Evolutionary conservation across 257 asterid genomes (phyloP).

Genomic region (Solanum clarkiae): DNA sequence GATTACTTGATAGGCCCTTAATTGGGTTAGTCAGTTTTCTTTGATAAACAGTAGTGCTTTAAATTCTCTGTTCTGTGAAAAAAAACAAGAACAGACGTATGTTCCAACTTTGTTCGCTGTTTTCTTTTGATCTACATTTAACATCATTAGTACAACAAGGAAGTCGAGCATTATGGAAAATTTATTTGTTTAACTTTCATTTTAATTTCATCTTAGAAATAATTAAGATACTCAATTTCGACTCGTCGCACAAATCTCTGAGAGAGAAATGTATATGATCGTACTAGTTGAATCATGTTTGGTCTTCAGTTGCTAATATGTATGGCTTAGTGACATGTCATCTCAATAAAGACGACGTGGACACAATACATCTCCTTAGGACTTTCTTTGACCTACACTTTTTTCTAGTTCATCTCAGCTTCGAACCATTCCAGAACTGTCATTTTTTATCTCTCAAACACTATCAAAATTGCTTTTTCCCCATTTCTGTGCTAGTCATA

Average conservation of each 20-base stretch:
- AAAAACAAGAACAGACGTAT: neutral
- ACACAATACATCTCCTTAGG: neutral
- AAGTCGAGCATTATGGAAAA: neutral
- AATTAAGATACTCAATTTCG: neutral
- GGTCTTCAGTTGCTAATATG: neutral
- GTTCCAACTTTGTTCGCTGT: neutral
- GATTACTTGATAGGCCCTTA: neutral
- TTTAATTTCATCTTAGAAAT: neutral
- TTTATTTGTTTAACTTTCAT: neutral
- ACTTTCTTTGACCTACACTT: neutral
- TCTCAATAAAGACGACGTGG: neutral
- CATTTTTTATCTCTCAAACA: neutral
- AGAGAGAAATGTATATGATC: neutral
- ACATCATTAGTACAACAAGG: neutral
- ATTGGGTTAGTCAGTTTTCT: neutral
- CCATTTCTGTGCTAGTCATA: neutral
- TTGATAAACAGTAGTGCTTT: neutral
- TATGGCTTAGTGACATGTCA: neutral
- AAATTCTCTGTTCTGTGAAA: neutral
- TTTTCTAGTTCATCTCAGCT: neutral
- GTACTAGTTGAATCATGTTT: neutral
- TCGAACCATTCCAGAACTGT: neutral
- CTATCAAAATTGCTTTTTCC: neutral
- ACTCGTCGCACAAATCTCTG: neutral
- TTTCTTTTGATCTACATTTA: neutral